Percentiles rank a stretch among this genome's conserved stretches.
Conservation (phyloP, 805 yeast species). For the Zygoascus ofunaensis region DNA sequence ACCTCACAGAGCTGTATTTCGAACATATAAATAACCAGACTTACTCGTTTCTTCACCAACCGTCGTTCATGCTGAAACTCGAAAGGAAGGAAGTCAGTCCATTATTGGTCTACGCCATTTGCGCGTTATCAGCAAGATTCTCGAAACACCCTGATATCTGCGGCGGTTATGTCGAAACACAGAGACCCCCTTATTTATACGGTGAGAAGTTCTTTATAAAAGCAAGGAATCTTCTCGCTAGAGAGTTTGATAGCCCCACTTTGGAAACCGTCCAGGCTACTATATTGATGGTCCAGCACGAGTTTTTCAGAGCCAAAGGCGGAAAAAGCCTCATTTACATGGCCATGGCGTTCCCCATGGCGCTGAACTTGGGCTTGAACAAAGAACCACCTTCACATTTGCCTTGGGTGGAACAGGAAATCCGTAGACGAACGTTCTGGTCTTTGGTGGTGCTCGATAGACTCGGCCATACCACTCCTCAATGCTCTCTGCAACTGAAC, state of each 20-base stretch:
- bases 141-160: conserved; percentile 26
- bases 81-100: conserved; percentile 23
- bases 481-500: conserved; percentile 23
- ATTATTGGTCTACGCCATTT: conserved; percentile 26
- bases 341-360: conserved; percentile 30
- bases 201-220: conserved; percentile 16
- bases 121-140: conserved; percentile 29
- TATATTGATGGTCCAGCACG: conserved; percentile 27
- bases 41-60: conserved; percentile 28
- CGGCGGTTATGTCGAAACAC: not conserved
- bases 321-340: conserved; percentile 30
- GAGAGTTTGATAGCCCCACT: conserved; percentile 21
- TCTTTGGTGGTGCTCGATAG: conserved; percentile 29
- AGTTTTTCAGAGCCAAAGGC: conserved; percentile 27
- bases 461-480: conserved; percentile 27
- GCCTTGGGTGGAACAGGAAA: conserved; percentile 27
- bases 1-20: conserved; percentile 29
- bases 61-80: conserved; percentile 23
- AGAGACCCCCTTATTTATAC: conserved; percentile 5
- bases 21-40: conserved; percentile 28
- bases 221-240: conserved; percentile 15
- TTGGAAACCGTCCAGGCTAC: conserved; percentile 30
- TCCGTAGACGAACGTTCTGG: conserved; percentile 30
- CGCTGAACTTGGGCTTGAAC: conserved; percentile 25
- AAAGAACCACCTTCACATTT: conserved; percentile 15